Conservation (phyloP, 2,329 filamentous ascomycete species). For the Trichoderma cornu-damae region DNA sequence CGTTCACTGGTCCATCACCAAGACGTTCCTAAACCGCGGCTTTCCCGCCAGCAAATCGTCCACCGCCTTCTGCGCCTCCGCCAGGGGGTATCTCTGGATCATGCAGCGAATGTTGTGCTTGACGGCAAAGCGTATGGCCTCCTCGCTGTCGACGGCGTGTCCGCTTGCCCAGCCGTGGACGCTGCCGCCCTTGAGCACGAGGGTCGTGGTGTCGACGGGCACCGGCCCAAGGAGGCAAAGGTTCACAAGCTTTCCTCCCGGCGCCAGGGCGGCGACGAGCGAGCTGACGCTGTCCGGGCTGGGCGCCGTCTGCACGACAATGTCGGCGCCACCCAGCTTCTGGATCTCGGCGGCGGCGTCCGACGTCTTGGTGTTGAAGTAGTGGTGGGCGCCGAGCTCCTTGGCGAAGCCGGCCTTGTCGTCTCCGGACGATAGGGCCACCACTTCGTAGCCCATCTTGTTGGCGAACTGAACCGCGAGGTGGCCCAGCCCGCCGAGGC, state of each 20-base stretch:
- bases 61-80: constrained; percentile 42
- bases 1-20: constrained; percentile 34
- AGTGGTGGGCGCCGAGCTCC: constrained; percentile 41
- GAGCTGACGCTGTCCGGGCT: constrained; percentile 50
- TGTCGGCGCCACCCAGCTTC: constrained; percentile 56
- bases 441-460: constrained; percentile 70
- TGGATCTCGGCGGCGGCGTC: constrained; percentile 46
- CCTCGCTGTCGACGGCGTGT: constrained; percentile 57
- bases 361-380: constrained; percentile 47
- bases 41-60: constrained; percentile 39
- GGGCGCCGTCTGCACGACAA: constrained; percentile 60
- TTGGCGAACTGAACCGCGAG: constrained; percentile 70
- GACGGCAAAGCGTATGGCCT: constrained; percentile 61
- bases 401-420: constrained; percentile 63
- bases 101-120: constrained; percentile 59
- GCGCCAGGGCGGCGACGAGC: constrained; percentile 49
- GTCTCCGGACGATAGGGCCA: constrained; percentile 60
- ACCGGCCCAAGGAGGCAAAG: constrained; percentile 47
- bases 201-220: constrained; percentile 38
- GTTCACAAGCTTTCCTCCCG: constrained; percentile 56
- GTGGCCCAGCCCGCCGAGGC: constrained; percentile 71
- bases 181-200: constrained; percentile 49
- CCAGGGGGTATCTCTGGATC: constrained; percentile 59
- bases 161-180: constrained; percentile 62
- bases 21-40: constrained; percentile 43